Evolutionary conservation across 1,284 basidiomycete genomes (phyloP).

Genomic region (Ustilago nuda): DNA sequence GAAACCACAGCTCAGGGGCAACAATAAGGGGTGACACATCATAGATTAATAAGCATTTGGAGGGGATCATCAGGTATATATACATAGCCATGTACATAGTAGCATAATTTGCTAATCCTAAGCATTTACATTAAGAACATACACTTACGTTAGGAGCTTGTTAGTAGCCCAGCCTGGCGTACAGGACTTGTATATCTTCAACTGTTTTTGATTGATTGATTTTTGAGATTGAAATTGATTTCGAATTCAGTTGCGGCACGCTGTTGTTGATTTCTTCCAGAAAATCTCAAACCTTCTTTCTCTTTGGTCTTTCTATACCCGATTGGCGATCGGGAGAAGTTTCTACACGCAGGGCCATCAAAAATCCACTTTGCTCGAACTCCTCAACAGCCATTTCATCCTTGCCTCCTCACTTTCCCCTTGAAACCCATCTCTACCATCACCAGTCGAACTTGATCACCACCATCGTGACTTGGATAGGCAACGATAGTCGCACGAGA

Average conservation of each 20-base stretch:
- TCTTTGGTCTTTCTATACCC: conserved; percentile 7
- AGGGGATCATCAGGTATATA: no score
- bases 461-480: background rate
- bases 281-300: conserved; percentile 18
- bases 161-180: no score
- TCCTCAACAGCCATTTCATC: background rate
- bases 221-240: conserved; percentile 1
- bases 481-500: background rate
- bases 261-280: conserved; percentile 27
- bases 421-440: background rate
- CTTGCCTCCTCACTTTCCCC: background rate
- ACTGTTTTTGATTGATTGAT: background rate
- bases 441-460: background rate
- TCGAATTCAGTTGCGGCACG: background rate
- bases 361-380: conserved; percentile 2
- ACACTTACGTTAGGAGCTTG: no score
- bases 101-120: no score
- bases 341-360: conserved; percentile 3
- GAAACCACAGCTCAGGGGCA: no score
- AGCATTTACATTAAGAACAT: no score
- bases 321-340: conserved; percentile 24
- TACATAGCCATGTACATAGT: background rate
- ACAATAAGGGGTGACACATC: no score
- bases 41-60: no score
- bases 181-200: no score